These are phyloP conservation scores for Cyclotella kingstonii DNA, from an alignment of 108 stramenopile genomes.

Conservation along the genomic window DNA sequence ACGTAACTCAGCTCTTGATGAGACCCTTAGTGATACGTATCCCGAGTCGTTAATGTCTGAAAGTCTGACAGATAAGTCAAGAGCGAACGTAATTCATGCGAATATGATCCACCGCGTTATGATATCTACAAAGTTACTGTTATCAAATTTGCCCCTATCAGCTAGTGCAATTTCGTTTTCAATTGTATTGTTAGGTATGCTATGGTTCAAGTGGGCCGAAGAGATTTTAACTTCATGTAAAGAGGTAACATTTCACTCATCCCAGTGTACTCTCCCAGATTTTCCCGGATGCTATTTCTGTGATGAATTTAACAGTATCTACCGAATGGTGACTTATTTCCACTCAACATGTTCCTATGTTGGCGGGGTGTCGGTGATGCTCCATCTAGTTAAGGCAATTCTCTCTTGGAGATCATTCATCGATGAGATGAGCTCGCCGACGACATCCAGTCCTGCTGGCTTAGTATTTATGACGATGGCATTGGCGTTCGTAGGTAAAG, in stretches of 20 bases:
- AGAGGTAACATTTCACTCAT: constrained; percentile 36
- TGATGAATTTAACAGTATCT: constrained; percentile 33
- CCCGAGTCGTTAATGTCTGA: constrained; percentile 22
- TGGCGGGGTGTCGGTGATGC: constrained; percentile 49
- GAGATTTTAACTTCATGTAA: constrained; percentile 30
- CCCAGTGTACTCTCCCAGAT: constrained; percentile 36
- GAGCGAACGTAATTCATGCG: not conserved
- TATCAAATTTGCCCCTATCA: constrained; percentile 74
- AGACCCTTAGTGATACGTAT: constrained; percentile 15
- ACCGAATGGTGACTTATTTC: constrained; percentile 48
- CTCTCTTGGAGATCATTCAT: constrained; percentile 55
- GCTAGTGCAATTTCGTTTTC: constrained; percentile 70
- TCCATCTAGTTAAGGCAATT: constrained; percentile 54
- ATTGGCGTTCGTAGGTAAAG: constrained; percentile 68
- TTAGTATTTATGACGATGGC: constrained; percentile 76
- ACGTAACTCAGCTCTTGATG: constrained; percentile 7
- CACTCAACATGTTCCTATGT: constrained; percentile 56
- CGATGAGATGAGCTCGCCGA: constrained; percentile 77
- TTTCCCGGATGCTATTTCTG: constrained; percentile 47
- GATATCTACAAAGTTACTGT: constrained; percentile 40
- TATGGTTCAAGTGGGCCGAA: constrained; percentile 76
- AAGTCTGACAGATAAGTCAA: constrained; percentile 11
- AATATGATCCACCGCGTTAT: constrained; percentile 3
- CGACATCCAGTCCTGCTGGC: constrained; percentile 74
- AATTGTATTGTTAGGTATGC: constrained; percentile 64